Conservation (phyloP, 2,329 filamentous ascomycete genomes). For the Cadophora luteo-olivacea region DNA sequence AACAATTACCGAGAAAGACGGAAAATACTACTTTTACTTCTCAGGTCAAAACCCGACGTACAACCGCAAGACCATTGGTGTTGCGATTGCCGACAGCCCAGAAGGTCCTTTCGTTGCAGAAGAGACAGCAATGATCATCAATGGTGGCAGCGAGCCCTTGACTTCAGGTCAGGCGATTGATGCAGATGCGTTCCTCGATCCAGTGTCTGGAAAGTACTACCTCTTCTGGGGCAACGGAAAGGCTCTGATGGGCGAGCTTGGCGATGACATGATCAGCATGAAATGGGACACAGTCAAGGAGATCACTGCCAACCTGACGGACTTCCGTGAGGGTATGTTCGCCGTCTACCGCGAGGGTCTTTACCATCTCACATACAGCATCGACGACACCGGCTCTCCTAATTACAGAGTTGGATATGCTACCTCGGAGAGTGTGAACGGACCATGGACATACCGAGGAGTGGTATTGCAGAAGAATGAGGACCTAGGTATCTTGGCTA, state of each 20-base stretch:
- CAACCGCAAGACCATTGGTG: slow-evolving; percentile 21
- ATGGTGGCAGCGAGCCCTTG: slow-evolving; percentile 13
- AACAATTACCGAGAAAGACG: slow-evolving; percentile 16
- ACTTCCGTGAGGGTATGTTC: slow-evolving; percentile 20
- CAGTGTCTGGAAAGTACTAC: slow-evolving; percentile 16
- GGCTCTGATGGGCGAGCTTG: slow-evolving; percentile 14
- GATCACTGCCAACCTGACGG: slow-evolving; percentile 19
- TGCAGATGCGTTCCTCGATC: slow-evolving; percentile 14
- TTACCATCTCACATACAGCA: slow-evolving; percentile 22
- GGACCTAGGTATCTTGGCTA: slow-evolving; percentile 17
- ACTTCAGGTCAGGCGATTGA: slow-evolving; percentile 19
- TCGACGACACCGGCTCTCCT: slow-evolving; percentile 17
- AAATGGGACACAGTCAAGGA: slow-evolving; percentile 20
- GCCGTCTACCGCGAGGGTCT: slow-evolving; percentile 18
- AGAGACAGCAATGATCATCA: slow-evolving; percentile 19
- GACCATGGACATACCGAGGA: slow-evolving; percentile 18
- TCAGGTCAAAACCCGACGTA: slow-evolving; percentile 19
- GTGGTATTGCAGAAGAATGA: slow-evolving; percentile 21
- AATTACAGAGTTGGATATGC: slow-evolving; percentile 24
- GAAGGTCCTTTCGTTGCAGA: slow-evolving; percentile 18
- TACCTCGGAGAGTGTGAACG: background rate
- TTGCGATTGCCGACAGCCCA: slow-evolving; percentile 5
- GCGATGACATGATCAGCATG: slow-evolving; percentile 14
- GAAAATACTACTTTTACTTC: slow-evolving; percentile 24
- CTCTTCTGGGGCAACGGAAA: slow-evolving; percentile 22